Percentiles rank a stretch among this genome's conserved stretches.
phyloP scores from a whole-genome alignment of 768 basidiomycete species.

The Suillus spraguei region DNA sequence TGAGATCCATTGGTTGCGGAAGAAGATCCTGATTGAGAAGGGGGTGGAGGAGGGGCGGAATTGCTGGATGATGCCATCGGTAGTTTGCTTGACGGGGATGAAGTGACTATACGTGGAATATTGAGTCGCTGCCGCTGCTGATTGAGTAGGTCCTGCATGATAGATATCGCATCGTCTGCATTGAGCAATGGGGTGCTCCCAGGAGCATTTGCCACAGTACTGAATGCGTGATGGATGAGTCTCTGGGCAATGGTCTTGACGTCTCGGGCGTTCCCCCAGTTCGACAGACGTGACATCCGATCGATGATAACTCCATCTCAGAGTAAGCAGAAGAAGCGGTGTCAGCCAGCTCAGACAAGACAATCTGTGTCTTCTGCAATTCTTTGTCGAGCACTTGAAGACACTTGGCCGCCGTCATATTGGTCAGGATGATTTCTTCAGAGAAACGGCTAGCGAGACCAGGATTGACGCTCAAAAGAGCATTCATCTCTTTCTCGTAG shows the following conservation, averaged over 20 bases:
- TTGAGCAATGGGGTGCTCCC: slow-evolving; percentile 28
- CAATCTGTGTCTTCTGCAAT: slow-evolving; percentile 46
- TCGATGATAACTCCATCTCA: slow-evolving; percentile 43
- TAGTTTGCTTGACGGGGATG: slow-evolving; percentile 6
- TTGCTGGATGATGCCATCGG: slow-evolving; percentile 22
- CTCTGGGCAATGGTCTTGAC: slow-evolving; percentile 54
- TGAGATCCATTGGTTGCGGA: slow-evolving; percentile 20
- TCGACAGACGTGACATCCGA: slow-evolving; percentile 45
- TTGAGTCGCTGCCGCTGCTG: slow-evolving; percentile 28
- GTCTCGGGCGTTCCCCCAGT: slow-evolving; percentile 76
- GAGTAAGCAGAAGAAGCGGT: slow-evolving; percentile 29
- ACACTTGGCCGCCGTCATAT: slow-evolving; percentile 53
- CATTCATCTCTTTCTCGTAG: slow-evolving; percentile 69
- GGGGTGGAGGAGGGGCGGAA: slow-evolving; percentile 25
- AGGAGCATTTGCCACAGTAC: slow-evolving; percentile 19
- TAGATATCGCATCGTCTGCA: slow-evolving; percentile 30
- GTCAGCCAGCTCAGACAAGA: slow-evolving; percentile 39
- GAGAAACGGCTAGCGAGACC: slow-evolving; percentile 72
- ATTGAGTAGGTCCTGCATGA: slow-evolving; percentile 26
- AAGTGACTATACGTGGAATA: slow-evolving; percentile 20
- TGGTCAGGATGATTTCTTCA: slow-evolving; percentile 54
- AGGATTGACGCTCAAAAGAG: slow-evolving; percentile 56
- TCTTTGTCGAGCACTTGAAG: slow-evolving; percentile 50
- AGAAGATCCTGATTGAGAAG: slow-evolving; percentile 21
- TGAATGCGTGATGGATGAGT: slow-evolving; percentile 46